These are phyloP conservation scores for Populus hybrid DNA, from an alignment of 441 rosid species.

Conservation along the genomic window DNA sequence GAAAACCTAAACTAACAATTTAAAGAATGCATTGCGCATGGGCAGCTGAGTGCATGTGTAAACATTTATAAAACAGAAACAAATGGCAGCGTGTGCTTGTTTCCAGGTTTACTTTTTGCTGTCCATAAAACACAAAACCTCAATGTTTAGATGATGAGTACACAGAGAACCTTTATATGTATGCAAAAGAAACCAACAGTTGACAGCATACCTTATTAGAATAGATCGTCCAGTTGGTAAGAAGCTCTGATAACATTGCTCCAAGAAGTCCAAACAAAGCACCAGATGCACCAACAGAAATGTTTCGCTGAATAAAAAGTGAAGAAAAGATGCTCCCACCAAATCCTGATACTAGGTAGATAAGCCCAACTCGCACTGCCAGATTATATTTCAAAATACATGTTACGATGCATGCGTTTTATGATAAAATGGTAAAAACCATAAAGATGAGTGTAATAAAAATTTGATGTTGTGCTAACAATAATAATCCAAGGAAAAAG, in stretches of 20 bases:
- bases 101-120: background rate
- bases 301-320: slow-evolving; percentile 56
- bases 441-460: background rate
- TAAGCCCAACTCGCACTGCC: slow-evolving; percentile 66
- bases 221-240: slow-evolving; percentile 91
- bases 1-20: background rate
- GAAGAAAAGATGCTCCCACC: slow-evolving; percentile 80
- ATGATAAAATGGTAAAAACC: background rate
- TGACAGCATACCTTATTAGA: slow-evolving; percentile 57
- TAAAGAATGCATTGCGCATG: background rate
- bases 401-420: background rate
- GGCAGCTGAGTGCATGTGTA: background rate
- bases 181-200: background rate
- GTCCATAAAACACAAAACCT: background rate
- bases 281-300: slow-evolving; percentile 94
- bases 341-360: slow-evolving; percentile 75
- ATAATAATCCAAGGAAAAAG: background rate
- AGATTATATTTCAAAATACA: slow-evolving; percentile 6
- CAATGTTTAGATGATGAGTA: background rate
- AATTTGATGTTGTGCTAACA: background rate
- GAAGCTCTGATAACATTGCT: slow-evolving; percentile 90
- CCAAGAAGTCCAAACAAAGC: slow-evolving; percentile 96
- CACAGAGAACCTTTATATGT: background rate
- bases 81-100: background rate
- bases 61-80: background rate